A percentile compares a stretch with the other conserved stretches of the same genome.
Conservation (phyloP, 495 filamentous ascomycete genomes). For the Trichoderma orchidacearum region DNA sequence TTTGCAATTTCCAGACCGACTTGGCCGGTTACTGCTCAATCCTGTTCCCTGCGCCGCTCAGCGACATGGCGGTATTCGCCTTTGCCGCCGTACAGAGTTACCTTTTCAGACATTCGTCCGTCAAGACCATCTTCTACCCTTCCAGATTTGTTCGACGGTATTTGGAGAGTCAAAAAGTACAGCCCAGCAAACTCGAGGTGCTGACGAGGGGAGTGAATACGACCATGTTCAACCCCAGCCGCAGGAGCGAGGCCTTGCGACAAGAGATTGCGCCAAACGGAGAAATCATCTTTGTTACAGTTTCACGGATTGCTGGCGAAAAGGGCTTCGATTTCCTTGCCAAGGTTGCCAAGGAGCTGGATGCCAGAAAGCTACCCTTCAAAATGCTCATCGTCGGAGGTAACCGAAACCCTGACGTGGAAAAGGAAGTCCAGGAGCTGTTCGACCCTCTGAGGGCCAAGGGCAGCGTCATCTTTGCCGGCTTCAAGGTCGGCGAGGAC, state of each 20-base stretch:
- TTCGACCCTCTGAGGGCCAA: constrained; percentile 30
- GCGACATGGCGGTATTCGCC: constrained; percentile 37
- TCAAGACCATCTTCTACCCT: constrained; percentile 50
- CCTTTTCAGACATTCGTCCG: constrained; percentile 40
- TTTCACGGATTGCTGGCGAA: constrained; percentile 46
- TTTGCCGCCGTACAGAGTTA: constrained; percentile 43
- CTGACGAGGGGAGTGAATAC: constrained; percentile 50
- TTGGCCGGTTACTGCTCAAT: constrained; percentile 48
- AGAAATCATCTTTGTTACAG: constrained; percentile 45
- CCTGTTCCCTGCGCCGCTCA: constrained; percentile 43
- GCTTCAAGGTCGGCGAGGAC: constrained; percentile 37
- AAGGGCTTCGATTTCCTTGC: constrained; percentile 53
- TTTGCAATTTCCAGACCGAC: constrained; percentile 55
- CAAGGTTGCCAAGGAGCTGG: constrained; percentile 30
- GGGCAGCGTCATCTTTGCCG: constrained; percentile 41
- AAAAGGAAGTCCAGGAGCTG: constrained; percentile 34
- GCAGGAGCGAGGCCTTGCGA: constrained; percentile 30
- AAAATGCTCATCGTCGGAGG: constrained; percentile 49
- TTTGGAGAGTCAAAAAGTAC: constrained; percentile 34
- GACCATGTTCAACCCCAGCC: constrained; percentile 34
- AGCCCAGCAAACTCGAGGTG: constrained; percentile 32
- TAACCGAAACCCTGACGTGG: constrained; percentile 44
- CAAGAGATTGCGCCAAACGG: constrained; percentile 37
- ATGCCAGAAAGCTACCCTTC: constrained; percentile 37
- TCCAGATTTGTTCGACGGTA: constrained; percentile 41